Conservation (phyloP, 257 asterid genomes). For the Ilex aquifolium region DNA sequence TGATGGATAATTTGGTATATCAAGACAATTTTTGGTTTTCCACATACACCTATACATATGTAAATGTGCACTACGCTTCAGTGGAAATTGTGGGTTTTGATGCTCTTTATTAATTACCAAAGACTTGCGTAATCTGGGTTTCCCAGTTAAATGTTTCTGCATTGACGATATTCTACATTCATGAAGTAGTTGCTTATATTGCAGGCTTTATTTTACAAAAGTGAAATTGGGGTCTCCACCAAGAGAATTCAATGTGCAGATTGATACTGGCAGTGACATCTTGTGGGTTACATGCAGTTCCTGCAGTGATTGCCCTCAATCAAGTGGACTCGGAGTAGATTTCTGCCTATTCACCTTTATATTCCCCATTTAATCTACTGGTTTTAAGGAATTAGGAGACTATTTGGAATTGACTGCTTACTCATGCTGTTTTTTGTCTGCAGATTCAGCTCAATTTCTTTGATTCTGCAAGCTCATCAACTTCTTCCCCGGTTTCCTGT, state of each 20-base stretch:
- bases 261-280: constrained; percentile 76
- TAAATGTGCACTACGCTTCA: not conserved
- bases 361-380: constrained; percentile 2
- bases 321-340: constrained; percentile 60
- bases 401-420: constrained; percentile 10
- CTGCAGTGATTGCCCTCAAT: constrained; percentile 51
- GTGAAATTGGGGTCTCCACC: constrained; percentile 70
- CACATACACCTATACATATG: too few relatives aligned
- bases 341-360: constrained; percentile 8
- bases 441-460: constrained; percentile 80
- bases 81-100: not conserved
- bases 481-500: constrained; percentile 67
- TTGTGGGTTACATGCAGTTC: constrained; percentile 70
- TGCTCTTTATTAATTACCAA: not conserved
- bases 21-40: too few relatives aligned
- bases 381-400: not conserved
- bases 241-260: constrained; percentile 56
- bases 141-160: too few relatives aligned
- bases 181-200: too few relatives aligned
- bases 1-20: too few relatives aligned
- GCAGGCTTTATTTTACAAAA: constrained; percentile 58
- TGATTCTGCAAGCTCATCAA: constrained; percentile 61
- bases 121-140: too few relatives aligned
- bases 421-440: constrained; percentile 7
- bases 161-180: too few relatives aligned